Evolutionary conservation across 108 stramenopile genomes (phyloP), one percentile per base, ranked within the genome.

Genomic region (Aurantiochytrium sp.): DNA sequence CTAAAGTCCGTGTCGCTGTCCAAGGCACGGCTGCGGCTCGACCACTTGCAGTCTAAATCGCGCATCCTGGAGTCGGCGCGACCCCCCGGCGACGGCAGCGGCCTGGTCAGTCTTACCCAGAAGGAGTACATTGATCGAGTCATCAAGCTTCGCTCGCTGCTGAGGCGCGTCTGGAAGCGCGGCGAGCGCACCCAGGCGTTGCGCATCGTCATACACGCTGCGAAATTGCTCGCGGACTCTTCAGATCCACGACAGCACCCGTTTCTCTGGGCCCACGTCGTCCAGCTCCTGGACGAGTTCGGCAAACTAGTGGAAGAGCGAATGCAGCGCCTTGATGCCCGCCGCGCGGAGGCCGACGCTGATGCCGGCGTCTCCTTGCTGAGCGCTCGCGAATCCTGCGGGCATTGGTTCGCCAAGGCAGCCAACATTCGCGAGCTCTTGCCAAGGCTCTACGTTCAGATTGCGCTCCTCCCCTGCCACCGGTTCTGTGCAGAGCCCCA

Each of bases 41-140:
- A 65, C 19, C 59, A 65, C 59, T 2, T 65, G 12, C 59, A 65
- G 1, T 34, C 59, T 1, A 65, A 34, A 65, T 65, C 59, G 1
- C 27, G 59, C 27, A 65, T 65, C 0, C 34, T 65, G 2, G 32
- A 65, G 32, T 12, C 32, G 19, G 59, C 8, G 50, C 50, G 17
- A 52, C 50, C 15, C 15, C 50, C 1, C 50, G 1, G 15, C 15
- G 15, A 8, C 17, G 50, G 15, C 50, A n/a, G n/a, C n/a, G 45
- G 73, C 1, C 0, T 81, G 6, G 73, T 81, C 19, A 41, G 45
- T 24, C 24, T 81, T 6, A 81, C 73, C 0, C 36, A 81, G 39
- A 81, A 81, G 45, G 73, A 81, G 73, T 48, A 12, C 27, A 81
- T 48, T 81, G 73, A 81, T 24, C n/a, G 42, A 6, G 24, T 81